A percentile compares a stretch with the other conserved stretches of the same genome.
These are phyloP conservation scores for Aureobasidium sp. DNA, from an alignment of 2,329 filamentous ascomycete genomes.

Conservation along the genomic window DNA sequence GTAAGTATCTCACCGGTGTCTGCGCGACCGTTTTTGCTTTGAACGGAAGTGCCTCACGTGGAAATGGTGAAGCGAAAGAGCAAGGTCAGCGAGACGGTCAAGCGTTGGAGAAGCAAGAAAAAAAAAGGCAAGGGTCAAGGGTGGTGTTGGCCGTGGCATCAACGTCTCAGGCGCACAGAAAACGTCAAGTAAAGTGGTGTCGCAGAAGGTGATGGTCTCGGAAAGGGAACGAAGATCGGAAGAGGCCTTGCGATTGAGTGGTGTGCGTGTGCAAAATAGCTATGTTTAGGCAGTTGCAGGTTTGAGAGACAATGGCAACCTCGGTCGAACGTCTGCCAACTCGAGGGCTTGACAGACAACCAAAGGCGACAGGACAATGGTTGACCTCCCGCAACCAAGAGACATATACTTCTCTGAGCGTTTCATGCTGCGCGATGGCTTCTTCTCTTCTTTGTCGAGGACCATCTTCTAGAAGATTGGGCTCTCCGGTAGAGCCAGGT, in stretches of 20 bases:
- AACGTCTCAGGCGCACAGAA: background rate
- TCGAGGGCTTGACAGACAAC: background rate
- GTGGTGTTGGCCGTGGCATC: background rate
- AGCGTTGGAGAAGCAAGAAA: background rate
- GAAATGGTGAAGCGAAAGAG: background rate
- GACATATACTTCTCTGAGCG: background rate
- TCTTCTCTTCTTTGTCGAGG: background rate
- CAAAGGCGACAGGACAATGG: background rate
- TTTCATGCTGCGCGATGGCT: slow-evolving; percentile 6
- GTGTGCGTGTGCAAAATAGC: background rate
- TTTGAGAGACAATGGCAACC: background rate
- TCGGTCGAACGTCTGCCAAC: background rate
- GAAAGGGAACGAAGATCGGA: background rate
- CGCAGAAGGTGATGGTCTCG: background rate
- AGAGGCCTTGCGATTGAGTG: background rate
- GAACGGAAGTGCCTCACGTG: background rate
- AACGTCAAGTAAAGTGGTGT: slow-evolving; percentile 1
- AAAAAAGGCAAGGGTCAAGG: background rate
- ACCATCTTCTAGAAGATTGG: slow-evolving; percentile 5
- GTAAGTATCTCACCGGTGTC: slow-evolving; percentile 8
- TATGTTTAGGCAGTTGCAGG: background rate
- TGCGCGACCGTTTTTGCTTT: background rate
- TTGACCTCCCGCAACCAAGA: background rate
- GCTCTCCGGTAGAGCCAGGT: background rate
- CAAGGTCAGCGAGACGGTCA: background rate